These are phyloP conservation scores for Gnomoniopsis sp. DNA, from an alignment of 2,329 filamentous ascomycete genomes.

Conservation along the genomic window DNA sequence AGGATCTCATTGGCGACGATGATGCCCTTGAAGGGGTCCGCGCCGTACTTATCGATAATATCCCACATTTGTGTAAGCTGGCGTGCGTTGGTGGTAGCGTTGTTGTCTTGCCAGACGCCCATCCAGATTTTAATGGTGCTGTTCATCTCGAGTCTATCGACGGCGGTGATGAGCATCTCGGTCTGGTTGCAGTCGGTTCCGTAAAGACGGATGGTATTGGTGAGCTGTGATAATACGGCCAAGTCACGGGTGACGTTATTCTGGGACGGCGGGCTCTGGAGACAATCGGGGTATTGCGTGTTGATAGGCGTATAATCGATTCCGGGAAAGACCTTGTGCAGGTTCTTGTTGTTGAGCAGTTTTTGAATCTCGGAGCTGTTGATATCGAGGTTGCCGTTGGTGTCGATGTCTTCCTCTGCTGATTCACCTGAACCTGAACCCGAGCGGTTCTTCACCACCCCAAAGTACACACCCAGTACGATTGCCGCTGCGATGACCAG, in stretches of 20 bases:
- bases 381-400: slow-evolving; percentile 69
- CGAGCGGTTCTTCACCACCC: slow-evolving; percentile 58
- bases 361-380: slow-evolving; percentile 76
- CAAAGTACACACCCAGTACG: slow-evolving; percentile 70
- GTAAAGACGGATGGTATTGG: slow-evolving; percentile 83
- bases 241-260: slow-evolving; percentile 93
- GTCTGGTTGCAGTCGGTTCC: slow-evolving; percentile 98
- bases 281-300: slow-evolving; percentile 82
- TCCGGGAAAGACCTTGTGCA: slow-evolving; percentile 92
- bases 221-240: slow-evolving; percentile 85
- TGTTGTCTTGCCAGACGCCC: slow-evolving; percentile 87
- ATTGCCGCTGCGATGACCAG: slow-evolving; percentile 68
- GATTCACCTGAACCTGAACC: slow-evolving; percentile 35
- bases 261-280: slow-evolving; percentile 74
- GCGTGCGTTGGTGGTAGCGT: slow-evolving; percentile 76
- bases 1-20: slow-evolving; percentile 81
- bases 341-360: slow-evolving; percentile 72
- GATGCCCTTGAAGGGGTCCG: slow-evolving; percentile 71
- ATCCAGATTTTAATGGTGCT: slow-evolving; percentile 83
- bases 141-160: slow-evolving; percentile 69
- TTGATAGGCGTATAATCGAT: slow-evolving; percentile 95
- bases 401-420: slow-evolving; percentile 55
- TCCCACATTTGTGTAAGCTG: slow-evolving; percentile 83
- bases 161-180: slow-evolving; percentile 83
- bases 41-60: slow-evolving; percentile 68